Evolutionary conservation across 805 yeast genomes (phyloP), one percentile per base, ranked within the genome.

Genomic region (Nakazawaea anatomiae): DNA sequence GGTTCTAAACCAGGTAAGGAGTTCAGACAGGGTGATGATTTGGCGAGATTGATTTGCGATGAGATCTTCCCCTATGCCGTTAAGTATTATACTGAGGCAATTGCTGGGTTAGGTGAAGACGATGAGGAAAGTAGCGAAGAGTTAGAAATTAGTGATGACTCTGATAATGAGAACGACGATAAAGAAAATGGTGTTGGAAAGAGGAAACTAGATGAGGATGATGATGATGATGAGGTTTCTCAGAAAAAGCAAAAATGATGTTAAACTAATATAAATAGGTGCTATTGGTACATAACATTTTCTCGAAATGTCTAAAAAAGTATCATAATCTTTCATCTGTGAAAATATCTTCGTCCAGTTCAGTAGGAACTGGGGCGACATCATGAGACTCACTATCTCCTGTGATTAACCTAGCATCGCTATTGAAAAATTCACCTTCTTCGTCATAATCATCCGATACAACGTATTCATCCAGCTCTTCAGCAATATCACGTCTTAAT

Each of bases 61-160:
- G 96, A 91, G 59, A 63, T 92, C 42, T 91, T 79, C 62, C 96
- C 96, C 11, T 83, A 83, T 57, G 94, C 97, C 4, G 82, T 89
- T 28, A 87, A 85, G 58, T 85, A 87, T 62, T 92, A 85, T 59
- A 83, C 88, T 6, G 83, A 83, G 60, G 90, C 91, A 0, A 80
- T 78, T 57, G 86, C 87, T 46, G 80, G 78, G 0, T 60, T 74
- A 4, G 79, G 77, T 41, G 82, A 75, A 29, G 85, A 81, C 49
- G 81, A 75, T 44, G 74, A 75, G 2, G 79, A 71, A 27, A 57
- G 63, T 39, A 78, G 80, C 29, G 82, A 76, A 55, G 80, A 73
- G 54, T 65, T 76, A 55, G 81, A 76, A 55, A 60, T 76, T 39
- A 78, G 82, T 56, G 85, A 75, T 38, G 82, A 78, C n/a, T 79